Conservation (phyloP, 352 stramenopile genomes). For the Globisporangium spinosum region DNA sequence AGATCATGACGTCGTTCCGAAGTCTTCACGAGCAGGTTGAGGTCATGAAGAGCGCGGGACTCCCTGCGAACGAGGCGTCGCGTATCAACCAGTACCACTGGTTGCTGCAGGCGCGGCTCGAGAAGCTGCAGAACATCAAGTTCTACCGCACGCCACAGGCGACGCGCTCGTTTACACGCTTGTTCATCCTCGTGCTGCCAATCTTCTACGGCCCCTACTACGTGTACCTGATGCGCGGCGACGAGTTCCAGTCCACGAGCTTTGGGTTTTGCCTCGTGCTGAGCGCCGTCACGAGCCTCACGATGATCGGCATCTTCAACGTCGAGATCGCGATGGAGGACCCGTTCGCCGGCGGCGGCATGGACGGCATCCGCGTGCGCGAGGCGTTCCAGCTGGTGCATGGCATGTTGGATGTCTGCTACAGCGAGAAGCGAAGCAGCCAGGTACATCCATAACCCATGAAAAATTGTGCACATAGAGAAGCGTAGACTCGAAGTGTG, state of each 20-base stretch:
- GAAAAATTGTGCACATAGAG: background rate
- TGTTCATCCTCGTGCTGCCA: constrained; percentile 83
- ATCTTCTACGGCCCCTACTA: constrained; percentile 88
- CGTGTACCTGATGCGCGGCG: constrained; percentile 65
- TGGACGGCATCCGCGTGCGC: constrained; percentile 64
- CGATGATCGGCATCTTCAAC: constrained; percentile 88
- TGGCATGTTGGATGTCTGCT: constrained; percentile 52
- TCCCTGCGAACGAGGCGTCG: constrained; percentile 83
- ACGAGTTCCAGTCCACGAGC: constrained; percentile 49
- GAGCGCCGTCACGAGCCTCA: constrained; percentile 72
- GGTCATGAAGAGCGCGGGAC: constrained; percentile 60
- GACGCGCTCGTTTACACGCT: constrained; percentile 76
- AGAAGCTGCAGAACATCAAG: constrained; percentile 85
- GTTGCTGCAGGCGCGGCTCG: constrained; percentile 76
- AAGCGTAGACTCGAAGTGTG: background rate
- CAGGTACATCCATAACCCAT: background rate
- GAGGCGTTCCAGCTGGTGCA: constrained; percentile 52
- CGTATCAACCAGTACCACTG: constrained; percentile 88
- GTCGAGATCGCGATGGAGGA: constrained; percentile 83
- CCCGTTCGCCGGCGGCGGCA: constrained; percentile 60
- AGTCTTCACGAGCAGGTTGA: constrained; percentile 72
- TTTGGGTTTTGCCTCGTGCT: constrained; percentile 77
- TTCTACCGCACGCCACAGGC: constrained; percentile 86
- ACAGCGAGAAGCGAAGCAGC: constrained; percentile 17
- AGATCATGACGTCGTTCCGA: constrained; percentile 53